These are phyloP conservation scores for Aspergillus pseudoterreus DNA, from an alignment of 2,329 filamentous ascomycete species.

Conservation along the genomic window DNA sequence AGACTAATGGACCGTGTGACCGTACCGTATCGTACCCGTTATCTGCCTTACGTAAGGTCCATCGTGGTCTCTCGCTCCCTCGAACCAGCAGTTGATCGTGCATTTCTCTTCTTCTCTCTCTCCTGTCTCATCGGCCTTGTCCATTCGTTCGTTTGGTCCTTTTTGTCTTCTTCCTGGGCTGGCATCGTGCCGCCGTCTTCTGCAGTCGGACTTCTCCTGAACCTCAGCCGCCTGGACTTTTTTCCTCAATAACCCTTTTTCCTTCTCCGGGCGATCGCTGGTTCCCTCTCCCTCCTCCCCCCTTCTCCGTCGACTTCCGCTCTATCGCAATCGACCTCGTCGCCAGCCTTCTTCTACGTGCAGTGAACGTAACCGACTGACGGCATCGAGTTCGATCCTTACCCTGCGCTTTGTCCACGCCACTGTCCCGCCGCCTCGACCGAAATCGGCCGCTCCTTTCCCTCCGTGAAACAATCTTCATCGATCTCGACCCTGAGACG, in stretches of 20 bases:
- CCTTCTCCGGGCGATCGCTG: conserved; percentile 10
- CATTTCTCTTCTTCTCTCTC: not conserved
- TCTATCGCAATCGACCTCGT: not conserved
- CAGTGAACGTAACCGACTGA: not conserved
- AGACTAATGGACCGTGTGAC: not conserved
- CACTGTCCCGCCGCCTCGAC: not conserved
- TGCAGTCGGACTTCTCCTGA: not conserved
- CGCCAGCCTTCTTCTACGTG: not conserved
- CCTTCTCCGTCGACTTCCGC: conserved; percentile 7
- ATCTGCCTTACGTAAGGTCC: not conserved
- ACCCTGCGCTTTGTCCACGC: conserved; percentile 1
- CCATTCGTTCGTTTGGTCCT: not conserved
- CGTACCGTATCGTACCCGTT: too few relatives aligned
- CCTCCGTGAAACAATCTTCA: not conserved
- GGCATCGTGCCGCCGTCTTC: not conserved
- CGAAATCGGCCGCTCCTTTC: conserved; percentile 5
- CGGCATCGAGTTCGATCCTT: not conserved
- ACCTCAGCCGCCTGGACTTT: conserved; percentile 4
- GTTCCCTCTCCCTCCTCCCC: conserved; percentile 2
- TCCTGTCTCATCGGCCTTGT: not conserved
- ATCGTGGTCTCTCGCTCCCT: not conserved
- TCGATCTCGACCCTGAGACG: not conserved
- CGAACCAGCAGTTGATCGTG: not conserved
- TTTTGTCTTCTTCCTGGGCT: not conserved
- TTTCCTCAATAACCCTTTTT: conserved; percentile 6